Percentiles rank a stretch among this genome's conserved stretches.
These are phyloP conservation scores for Starmerella apis DNA, from an alignment of 805 yeast genomes.

Conservation along the genomic window DNA sequence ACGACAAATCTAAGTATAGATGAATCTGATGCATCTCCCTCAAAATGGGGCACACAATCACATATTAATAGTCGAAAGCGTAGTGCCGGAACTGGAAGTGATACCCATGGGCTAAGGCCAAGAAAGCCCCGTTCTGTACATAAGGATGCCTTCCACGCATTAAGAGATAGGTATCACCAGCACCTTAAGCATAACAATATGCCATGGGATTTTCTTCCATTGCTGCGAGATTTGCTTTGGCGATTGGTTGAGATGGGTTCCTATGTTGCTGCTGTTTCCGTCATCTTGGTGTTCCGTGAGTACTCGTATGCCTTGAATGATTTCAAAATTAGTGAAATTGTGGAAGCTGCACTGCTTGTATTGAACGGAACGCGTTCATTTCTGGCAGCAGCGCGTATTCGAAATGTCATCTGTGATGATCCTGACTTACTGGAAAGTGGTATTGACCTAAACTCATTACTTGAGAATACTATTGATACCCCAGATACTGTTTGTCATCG, in stretches of 20 bases:
- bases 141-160: conserved; percentile 7
- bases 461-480: conserved; percentile 19
- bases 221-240: conserved; percentile 10
- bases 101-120: neutral
- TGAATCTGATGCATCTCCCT: conserved; percentile 2
- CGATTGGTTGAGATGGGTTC: conserved; percentile 17
- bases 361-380: conserved; percentile 30
- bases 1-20: conserved; percentile 1
- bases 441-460: neutral
- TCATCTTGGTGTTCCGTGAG: conserved; percentile 19
- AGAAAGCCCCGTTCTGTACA: neutral
- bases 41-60: neutral
- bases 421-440: neutral
- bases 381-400: conserved; percentile 40
- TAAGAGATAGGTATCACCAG: conserved; percentile 12
- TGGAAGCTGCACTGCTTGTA: conserved; percentile 17
- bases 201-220: conserved; percentile 25
- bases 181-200: neutral
- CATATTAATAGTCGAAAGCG: neutral
- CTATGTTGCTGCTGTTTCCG: conserved; percentile 19
- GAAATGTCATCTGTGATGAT: conserved; percentile 10
- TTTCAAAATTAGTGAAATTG: conserved; percentile 16
- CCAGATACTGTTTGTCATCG: conserved; percentile 41
- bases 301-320: conserved; percentile 11
- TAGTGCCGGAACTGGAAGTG: neutral